These are phyloP conservation scores for Yamagishiella unicocca DNA, from an alignment of 139 green algal species.

Conservation along the genomic window DNA sequence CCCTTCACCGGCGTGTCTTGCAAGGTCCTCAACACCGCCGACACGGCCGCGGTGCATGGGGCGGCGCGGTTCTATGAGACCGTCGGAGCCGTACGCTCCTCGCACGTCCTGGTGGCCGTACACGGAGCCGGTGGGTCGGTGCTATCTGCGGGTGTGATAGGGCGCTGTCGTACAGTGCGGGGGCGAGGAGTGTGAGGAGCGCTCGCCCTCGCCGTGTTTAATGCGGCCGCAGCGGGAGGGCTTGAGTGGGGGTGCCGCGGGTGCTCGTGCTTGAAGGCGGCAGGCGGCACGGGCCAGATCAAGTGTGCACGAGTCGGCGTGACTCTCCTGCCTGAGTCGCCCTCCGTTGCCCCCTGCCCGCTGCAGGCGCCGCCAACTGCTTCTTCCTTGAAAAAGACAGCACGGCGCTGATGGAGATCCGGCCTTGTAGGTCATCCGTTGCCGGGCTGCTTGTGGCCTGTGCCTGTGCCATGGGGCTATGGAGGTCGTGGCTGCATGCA, in stretches of 20 bases:
- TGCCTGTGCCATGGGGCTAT: no score
- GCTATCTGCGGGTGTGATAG: background rate
- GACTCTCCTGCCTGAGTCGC: background rate
- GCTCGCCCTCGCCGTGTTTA: background rate
- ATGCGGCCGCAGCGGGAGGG: background rate
- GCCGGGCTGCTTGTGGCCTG: no score
- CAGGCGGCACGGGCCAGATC: background rate
- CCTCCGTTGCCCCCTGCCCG: background rate
- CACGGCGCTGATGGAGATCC: conserved; percentile 21
- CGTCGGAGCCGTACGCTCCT: background rate
- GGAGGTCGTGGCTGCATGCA: no score
- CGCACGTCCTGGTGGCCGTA: conserved; percentile 30
- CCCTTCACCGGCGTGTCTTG: background rate
- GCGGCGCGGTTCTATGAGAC: background rate
- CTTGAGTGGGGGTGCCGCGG: no score
- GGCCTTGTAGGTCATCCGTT: conserved; percentile 2
- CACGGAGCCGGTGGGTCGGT: conserved; percentile 14
- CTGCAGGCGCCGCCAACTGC: conserved; percentile 1
- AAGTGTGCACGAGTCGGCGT: background rate
- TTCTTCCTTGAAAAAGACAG: background rate
- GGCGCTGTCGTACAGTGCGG: background rate
- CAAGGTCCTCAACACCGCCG: conserved; percentile 17
- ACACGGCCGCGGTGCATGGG: conserved; percentile 6
- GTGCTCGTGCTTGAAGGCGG: no score
- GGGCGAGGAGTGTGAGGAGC: background rate